Percentiles rank a stretch among this genome's conserved stretches.
phyloP scores from a whole-genome alignment of 2,329 filamentous ascomycete species.

The Podosphaera leucotricha region DNA sequence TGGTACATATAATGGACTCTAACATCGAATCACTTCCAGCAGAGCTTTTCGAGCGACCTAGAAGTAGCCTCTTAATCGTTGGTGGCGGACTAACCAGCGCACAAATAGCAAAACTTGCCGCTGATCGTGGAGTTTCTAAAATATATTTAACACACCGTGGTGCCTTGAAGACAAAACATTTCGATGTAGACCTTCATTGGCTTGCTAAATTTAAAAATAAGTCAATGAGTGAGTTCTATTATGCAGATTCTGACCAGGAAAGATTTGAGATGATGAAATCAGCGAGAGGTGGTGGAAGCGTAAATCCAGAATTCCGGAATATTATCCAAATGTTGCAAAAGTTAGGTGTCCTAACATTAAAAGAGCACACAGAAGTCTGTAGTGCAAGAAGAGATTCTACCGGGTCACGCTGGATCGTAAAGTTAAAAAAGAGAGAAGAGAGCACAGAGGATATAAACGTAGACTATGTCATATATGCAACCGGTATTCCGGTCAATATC shows the following conservation, averaged over 20 bases:
- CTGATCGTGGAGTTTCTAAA: constrained; percentile 39
- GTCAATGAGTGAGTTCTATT: constrained; percentile 56
- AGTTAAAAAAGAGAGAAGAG: constrained; percentile 6
- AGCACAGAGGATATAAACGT: constrained; percentile 29
- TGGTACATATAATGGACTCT: constrained; percentile 1
- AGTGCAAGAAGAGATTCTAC: constrained; percentile 25
- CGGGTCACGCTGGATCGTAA: constrained; percentile 25
- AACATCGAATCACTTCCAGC: neutral
- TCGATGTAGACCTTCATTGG: constrained; percentile 56
- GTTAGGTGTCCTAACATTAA: constrained; percentile 4
- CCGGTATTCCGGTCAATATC: constrained; percentile 43
- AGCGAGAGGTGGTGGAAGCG: constrained; percentile 53
- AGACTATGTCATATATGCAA: constrained; percentile 26
- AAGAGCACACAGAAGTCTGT: constrained; percentile 18
- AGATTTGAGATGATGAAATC: constrained; percentile 38
- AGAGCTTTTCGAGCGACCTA: neutral
- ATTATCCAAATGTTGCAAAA: constrained; percentile 5
- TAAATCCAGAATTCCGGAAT: constrained; percentile 28
- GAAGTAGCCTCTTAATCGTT: constrained; percentile 22
- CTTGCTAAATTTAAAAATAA: constrained; percentile 64
- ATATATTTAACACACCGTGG: constrained; percentile 49
- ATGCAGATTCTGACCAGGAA: constrained; percentile 46
- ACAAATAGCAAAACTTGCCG: constrained; percentile 43
- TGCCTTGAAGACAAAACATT: constrained; percentile 39
- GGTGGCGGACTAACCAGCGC: constrained; percentile 57